These are phyloP conservation scores for Leccinum variicolor DNA, from an alignment of 768 basidiomycete genomes.

Conservation along the genomic window DNA sequence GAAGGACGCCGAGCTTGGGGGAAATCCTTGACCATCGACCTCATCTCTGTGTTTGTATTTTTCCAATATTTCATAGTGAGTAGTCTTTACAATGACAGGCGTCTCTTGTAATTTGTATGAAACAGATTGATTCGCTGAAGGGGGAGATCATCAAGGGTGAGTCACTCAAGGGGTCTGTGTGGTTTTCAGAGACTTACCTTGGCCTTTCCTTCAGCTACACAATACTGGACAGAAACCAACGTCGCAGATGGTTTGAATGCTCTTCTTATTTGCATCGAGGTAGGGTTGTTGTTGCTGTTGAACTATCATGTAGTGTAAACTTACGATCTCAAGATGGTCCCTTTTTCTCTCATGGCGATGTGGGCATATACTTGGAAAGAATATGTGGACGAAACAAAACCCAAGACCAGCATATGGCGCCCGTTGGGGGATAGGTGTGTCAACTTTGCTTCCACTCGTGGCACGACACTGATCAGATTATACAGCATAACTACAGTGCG, in stretches of 20 bases:
- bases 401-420: slow-evolving; percentile 57
- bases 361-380: slow-evolving; percentile 79
- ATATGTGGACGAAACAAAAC: slow-evolving; percentile 45
- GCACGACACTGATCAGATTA: slow-evolving; percentile 1
- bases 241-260: slow-evolving; percentile 83
- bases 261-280: slow-evolving; percentile 81
- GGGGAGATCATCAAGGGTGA: slow-evolving; percentile 65
- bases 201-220: slow-evolving; percentile 46
- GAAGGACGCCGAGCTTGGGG: too few species aligned
- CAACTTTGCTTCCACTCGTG: neutral
- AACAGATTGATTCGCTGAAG: slow-evolving; percentile 63
- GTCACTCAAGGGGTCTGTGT: neutral
- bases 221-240: slow-evolving; percentile 82
- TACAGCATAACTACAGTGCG: slow-evolving; percentile 38
- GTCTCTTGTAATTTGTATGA: neutral
- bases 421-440: slow-evolving; percentile 61
- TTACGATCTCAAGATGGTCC: slow-evolving; percentile 62
- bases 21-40: too few species aligned
- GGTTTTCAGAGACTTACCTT: neutral
- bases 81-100: neutral
- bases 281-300: slow-evolving; percentile 24
- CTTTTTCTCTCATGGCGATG: slow-evolving; percentile 73
- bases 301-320: slow-evolving; percentile 7
- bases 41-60: slow-evolving; percentile 64
- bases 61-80: slow-evolving; percentile 78